These are phyloP conservation scores for Rhodosporidiobolus sp. DNA, from an alignment of 768 basidiomycete genomes.

Conservation along the genomic window DNA sequence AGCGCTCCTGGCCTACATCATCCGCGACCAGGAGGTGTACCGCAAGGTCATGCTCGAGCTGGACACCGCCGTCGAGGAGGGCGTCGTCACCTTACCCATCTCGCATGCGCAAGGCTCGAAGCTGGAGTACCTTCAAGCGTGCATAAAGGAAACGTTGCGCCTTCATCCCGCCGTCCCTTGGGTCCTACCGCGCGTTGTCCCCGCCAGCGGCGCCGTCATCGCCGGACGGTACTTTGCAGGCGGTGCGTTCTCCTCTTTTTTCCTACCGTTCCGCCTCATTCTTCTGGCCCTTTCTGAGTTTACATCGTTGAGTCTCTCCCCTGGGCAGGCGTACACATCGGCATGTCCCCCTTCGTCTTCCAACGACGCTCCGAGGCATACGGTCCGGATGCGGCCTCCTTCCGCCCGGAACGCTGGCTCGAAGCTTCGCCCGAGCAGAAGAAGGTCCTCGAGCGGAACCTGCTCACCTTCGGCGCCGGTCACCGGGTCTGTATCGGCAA, in stretches of 20 bases:
- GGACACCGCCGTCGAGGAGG: background rate
- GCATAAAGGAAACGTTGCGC: slow-evolving; percentile 40
- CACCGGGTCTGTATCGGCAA: slow-evolving; percentile 19
- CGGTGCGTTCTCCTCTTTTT: background rate
- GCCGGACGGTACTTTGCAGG: slow-evolving; percentile 25
- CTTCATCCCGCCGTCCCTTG: slow-evolving; percentile 36
- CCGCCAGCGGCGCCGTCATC: slow-evolving; percentile 28
- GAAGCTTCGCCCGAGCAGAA: slow-evolving; percentile 19
- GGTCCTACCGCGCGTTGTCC: slow-evolving; percentile 35
- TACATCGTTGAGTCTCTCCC: too few relatives aligned
- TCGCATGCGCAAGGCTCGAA: background rate
- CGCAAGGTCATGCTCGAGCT: slow-evolving; percentile 5
- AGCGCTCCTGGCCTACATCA: slow-evolving; percentile 15
- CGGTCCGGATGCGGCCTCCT: slow-evolving; percentile 25
- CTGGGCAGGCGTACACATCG: background rate
- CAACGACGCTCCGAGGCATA: slow-evolving; percentile 23
- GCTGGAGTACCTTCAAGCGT: slow-evolving; percentile 18
- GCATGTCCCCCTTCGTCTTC: slow-evolving; percentile 22
- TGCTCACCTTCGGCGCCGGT: slow-evolving; percentile 20
- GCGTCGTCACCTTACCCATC: background rate
- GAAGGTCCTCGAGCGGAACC: slow-evolving; percentile 17
- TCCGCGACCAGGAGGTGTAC: slow-evolving; percentile 5
- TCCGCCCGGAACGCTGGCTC: slow-evolving; percentile 38
- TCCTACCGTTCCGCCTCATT: background rate
- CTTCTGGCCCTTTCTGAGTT: background rate